Evolutionary conservation across 768 basidiomycete genomes (phyloP).

Genomic region (Boletus subparvulus): DNA sequence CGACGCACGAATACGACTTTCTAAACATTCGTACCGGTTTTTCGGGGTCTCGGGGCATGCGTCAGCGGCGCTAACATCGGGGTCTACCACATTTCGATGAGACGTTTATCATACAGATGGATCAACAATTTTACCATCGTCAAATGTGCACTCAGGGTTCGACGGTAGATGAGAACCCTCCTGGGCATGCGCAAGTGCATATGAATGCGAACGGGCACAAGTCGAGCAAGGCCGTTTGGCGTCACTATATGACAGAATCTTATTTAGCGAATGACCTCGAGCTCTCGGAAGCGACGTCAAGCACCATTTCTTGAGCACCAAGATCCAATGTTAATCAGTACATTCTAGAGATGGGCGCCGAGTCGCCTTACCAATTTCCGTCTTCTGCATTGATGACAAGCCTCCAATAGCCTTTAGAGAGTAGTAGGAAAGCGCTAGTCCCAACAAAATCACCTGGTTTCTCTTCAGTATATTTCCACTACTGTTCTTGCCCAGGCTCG

Average conservation of each 20-base stretch:
- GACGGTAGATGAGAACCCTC: conserved; percentile 54
- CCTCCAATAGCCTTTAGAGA: conserved; percentile 21
- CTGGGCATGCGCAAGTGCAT: conserved; percentile 61
- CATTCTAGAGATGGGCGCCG: conserved; percentile 1
- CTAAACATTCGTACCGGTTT: conserved; percentile 61
- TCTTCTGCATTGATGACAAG: conserved; percentile 62
- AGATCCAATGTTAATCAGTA: conserved; percentile 14
- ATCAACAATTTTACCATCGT: conserved; percentile 50
- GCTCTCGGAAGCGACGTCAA: conserved; percentile 10
- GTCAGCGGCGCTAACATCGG: conserved; percentile 32
- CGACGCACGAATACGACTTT: conserved; percentile 64
- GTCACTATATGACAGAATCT: conserved; percentile 45
- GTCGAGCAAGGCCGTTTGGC: conserved; percentile 77
- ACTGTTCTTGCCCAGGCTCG: background rate
- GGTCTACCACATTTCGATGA: conserved; percentile 32
- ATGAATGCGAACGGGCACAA: conserved; percentile 71
- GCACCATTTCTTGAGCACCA: conserved; percentile 57
- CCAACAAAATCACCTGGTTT: conserved; percentile 22
- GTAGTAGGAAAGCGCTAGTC: background rate
- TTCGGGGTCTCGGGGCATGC: conserved; percentile 51
- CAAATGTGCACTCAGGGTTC: conserved; percentile 72
- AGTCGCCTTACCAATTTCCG: conserved; percentile 60
- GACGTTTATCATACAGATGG: background rate
- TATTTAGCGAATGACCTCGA: conserved; percentile 3
- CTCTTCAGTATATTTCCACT: conserved; percentile 17